Evolutionary conservation across 164 flowering plant species (phyloP), one percentile per base, ranked within the genome.

Genomic region (Magnolia officinalis): DNA sequence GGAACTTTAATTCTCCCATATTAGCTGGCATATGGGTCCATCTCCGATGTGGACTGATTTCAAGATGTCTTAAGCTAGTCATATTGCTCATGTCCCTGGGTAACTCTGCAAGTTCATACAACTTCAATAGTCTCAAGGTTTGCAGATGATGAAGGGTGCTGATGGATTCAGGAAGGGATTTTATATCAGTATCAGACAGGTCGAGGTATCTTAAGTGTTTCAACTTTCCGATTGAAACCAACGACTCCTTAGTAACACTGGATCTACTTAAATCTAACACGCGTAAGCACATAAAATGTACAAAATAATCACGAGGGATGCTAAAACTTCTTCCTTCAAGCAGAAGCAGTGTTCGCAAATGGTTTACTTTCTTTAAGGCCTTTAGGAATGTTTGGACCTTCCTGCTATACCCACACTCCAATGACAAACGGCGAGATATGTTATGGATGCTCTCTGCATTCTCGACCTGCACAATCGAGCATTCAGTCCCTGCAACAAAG

Each of bases 41-140:
- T n/a, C n/a, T n/a, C n/a, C n/a, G n/a, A n/a, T n/a, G n/a, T n/a
- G n/a, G n/a, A 52, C 19, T 21, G 7, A 71, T 50, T 4, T 71
- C 31, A 11, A 71, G 16, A 71, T 71, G 74, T 52, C 61, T 50
- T 20, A 71, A 63, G 74, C 74, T 21, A 14, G 5, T 52, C 63
- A 71, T 71, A 2, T 52, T 52, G 1, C 74, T 71, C 74, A 50
- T 51, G 5, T 23, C 63, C 20, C 24, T 52, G 2, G 74, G 74
- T 9, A 71, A 52, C 20, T 71, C 14, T 21, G 7, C 6, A 9
- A 71, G 63, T 2, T 21, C 1, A 0, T 2, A 1, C 13, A 63
- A 50, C 10, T 20, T 1, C 16, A n/a, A 7, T 2, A 71, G 63
- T 51, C 19, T 21, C 11, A 71, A 23, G 8, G 74, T 71, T 16